Base-by-base conservation (phyloP, 1,139 yeast genomes). In the Pichia sp. region DNA sequence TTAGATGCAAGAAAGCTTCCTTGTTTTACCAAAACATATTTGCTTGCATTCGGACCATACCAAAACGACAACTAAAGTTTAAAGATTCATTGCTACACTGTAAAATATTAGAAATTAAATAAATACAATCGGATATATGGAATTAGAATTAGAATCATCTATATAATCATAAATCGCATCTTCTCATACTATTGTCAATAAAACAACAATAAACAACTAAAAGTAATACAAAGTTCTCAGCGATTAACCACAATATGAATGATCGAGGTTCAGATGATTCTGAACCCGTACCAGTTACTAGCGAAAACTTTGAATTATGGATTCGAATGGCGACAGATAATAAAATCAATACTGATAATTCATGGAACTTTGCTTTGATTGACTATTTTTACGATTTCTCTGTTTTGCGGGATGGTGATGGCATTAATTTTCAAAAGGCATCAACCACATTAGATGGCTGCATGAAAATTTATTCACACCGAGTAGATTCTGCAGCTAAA, bases 401-500 rank as follows among this genome's bases (percentile, higher is more conserved):
- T 25, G 74, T 86, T 42, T 68, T 83, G 26, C 70, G 74, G 54
- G 78, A 73, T 39, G 86, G 85, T 4, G 82, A 79, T 50, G 74
- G 78, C 27, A 79, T 83, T 57, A 83, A 83, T 60, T 86, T 86
- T 60, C 92, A 83, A 59, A 78, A 76, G 55, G 95, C 95, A 0
- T 79, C 88, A 1, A 84, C 88, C 2, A 84, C 95, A 0, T 67
- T 86, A 40, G 95, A 86, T 60, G 95, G 95, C 1, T 86, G 95
- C 69, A 87, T 86, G 40, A 86, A 86, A 66, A 84, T 87, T 45
- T 86, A 86, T 59, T 79, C 89, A 7, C 82, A 89, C 34, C 76
- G 98, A 59, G 90, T 92, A 25, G 97, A 90, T 58, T 85, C 95
- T 0, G 95, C 88, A 0, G 95, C 92, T 2, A 83, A 86, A 1